Evolutionary conservation across 305 asterid species (phyloP), one percentile per base, ranked within the genome.

Genomic region (Fraxinus paxiana): DNA sequence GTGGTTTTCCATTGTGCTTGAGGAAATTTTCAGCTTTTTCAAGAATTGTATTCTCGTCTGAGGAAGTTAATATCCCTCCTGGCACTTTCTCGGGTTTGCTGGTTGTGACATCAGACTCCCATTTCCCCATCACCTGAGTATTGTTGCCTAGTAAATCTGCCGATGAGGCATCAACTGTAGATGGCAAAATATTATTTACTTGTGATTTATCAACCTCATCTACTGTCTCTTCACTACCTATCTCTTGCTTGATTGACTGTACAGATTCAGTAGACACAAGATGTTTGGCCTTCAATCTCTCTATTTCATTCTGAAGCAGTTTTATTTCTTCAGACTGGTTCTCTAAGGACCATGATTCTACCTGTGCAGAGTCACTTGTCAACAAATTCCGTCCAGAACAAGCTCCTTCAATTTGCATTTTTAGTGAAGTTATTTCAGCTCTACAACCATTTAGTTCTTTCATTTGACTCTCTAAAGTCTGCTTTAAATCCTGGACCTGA

Each of bases 351-450:
- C 80, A 71, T 69, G 86, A 73, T 71, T 83, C 88, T 74, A 70
- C 61, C 63, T 79, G 70, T 67, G 83, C 87, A 33, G 90, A 84
- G 81, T 80, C 88, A 71, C 81, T 72, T 77, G 75, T 73, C 73
- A 85, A 63, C 65, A 89, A 79, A 76, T 56, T 77, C 46, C 86
- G 90, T 31, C 90, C 94, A 51, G 96, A 88, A 78, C 83, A 95
- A 85, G 93, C 88, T 70, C 90, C 95, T 88, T 94, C 98, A 77
- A 93, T 87, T 73, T 88, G 90, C 97, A 90, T 91, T 87, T 96
- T 94, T 77, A 96, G 90, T 56, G 97, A 89, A 83, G 99, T 96
- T 89, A 96, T 91, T 92, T 96, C 99, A 84, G 97, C 98, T 88
- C 98, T 90, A 82, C 97, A 93, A 76, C 88, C 97, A 91, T 94